Percentiles rank a stretch among this genome's conserved stretches.
phyloP scores from a whole-genome alignment of 192 early-diverging fungal species.

The Backusella circina region DNA sequence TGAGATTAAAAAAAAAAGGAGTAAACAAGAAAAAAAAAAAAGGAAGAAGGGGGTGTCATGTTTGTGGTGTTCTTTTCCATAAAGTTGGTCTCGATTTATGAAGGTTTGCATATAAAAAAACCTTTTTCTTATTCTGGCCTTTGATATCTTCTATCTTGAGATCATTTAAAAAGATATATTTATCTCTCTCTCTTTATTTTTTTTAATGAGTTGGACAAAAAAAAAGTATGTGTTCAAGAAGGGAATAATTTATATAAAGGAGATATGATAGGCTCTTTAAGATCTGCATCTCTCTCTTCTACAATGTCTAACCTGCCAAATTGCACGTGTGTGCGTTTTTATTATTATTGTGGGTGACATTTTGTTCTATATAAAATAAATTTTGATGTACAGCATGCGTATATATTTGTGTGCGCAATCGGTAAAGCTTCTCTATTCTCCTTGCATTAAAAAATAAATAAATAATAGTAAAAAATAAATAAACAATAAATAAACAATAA shows the following conservation, averaged over 20 bases:
- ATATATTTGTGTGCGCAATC: background rate
- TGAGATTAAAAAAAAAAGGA: background rate
- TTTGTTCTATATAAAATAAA: background rate
- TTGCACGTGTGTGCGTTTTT: background rate
- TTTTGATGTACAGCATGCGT: conserved; percentile 4
- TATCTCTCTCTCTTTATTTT: background rate
- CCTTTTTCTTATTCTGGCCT: no score
- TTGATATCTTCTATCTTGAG: no score
- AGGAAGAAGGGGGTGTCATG: background rate
- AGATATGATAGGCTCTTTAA: background rate
- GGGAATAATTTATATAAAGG: background rate
- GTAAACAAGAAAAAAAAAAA: background rate
- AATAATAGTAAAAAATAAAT: background rate
- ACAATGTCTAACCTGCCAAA: background rate
- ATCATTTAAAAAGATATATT: background rate
- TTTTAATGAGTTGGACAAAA: background rate
- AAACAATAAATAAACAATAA: background rate
- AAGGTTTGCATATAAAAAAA: no score
- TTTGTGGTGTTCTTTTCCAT: background rate
- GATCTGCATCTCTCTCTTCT: conserved; percentile 4
- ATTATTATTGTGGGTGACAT: background rate
- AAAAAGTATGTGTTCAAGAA: background rate
- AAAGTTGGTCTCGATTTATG: background rate
- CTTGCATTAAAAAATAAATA: conserved; percentile 5
- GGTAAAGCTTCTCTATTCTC: conserved; percentile 1